Percentiles rank a stretch among this genome's conserved stretches.
phyloP scores from a whole-genome alignment of 2,329 filamentous ascomycete species.

The Chlorencoelia australis region DNA sequence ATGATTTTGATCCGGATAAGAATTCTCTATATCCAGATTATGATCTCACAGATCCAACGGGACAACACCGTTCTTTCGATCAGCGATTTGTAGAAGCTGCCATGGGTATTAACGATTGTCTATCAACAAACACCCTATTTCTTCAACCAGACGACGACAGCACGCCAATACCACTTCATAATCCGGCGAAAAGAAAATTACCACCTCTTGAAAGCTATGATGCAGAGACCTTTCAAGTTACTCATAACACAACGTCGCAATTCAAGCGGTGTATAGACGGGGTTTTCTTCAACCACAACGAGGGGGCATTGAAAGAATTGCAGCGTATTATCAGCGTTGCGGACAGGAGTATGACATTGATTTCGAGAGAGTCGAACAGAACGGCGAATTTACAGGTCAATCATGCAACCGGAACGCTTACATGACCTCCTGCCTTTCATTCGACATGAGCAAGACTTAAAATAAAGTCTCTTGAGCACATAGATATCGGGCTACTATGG shows the following conservation, averaged over 20 bases:
- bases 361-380: slow-evolving; percentile 14
- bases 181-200: background rate
- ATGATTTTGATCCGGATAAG: slow-evolving; percentile 20
- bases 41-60: slow-evolving; percentile 22
- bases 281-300: slow-evolving; percentile 25
- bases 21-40: slow-evolving; percentile 14
- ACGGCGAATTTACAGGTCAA: no score
- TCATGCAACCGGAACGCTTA: no score
- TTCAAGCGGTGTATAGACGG: slow-evolving; percentile 26
- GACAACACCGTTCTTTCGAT: slow-evolving; percentile 20
- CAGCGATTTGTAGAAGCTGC: slow-evolving; percentile 27
- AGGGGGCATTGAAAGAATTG: slow-evolving; percentile 22
- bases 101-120: slow-evolving; percentile 5
- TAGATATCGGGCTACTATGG: no score
- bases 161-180: no score
- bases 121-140: background rate
- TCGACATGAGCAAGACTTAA: no score
- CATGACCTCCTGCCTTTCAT: no score
- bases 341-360: slow-evolving; percentile 24
- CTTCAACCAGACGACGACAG: no score
- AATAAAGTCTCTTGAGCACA: no score
- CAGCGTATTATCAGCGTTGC: slow-evolving; percentile 25
- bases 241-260: slow-evolving; percentile 23
- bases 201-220: slow-evolving; percentile 14
- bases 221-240: slow-evolving; percentile 21